phyloP scores from a whole-genome alignment of 2,329 filamentous ascomycete genomes.

The Paecilomyces formosus region DNA sequence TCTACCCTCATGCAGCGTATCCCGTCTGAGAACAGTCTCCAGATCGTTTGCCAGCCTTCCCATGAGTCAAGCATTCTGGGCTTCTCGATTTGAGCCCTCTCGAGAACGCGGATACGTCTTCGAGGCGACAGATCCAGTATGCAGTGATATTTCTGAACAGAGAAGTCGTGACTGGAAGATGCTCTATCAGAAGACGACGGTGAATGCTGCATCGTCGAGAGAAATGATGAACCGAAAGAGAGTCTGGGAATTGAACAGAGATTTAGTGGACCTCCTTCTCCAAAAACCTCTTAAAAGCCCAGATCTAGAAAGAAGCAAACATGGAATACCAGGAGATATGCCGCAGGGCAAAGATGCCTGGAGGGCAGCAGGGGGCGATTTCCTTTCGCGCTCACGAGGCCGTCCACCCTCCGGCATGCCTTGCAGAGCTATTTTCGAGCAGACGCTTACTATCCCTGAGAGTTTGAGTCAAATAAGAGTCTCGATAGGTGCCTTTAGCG shows the following conservation, averaged over 20 bases:
- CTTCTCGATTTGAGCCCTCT: conserved; percentile 10
- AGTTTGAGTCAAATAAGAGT: conserved; percentile 7
- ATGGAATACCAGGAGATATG: neutral
- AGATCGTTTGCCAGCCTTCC: conserved; percentile 14
- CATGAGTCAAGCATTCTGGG: conserved; percentile 12
- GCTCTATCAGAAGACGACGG: conserved; percentile 9
- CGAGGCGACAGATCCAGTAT: conserved; percentile 6
- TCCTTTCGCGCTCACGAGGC: neutral
- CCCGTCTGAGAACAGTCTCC: conserved; percentile 8
- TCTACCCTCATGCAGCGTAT: conserved; percentile 8
- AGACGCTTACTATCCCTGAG: conserved; percentile 4
- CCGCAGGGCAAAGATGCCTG: conserved; percentile 1
- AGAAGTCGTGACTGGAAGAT: conserved; percentile 15
- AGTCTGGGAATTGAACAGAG: conserved; percentile 9
- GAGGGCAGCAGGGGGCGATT: conserved; percentile 8
- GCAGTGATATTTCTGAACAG: neutral
- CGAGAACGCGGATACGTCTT: conserved; percentile 12
- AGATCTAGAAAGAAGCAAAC: neutral
- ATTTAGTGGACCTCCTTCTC: conserved; percentile 8
- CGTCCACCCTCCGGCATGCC: conserved; percentile 4
- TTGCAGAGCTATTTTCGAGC: conserved; percentile 8
- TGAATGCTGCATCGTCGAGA: neutral
- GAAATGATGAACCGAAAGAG: conserved; percentile 9
- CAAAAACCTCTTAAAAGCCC: conserved; percentile 1
- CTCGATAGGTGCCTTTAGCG: conserved; percentile 8